phyloP scores from a whole-genome alignment of 2,329 filamentous ascomycete genomes.

The Curvularia sp. region DNA sequence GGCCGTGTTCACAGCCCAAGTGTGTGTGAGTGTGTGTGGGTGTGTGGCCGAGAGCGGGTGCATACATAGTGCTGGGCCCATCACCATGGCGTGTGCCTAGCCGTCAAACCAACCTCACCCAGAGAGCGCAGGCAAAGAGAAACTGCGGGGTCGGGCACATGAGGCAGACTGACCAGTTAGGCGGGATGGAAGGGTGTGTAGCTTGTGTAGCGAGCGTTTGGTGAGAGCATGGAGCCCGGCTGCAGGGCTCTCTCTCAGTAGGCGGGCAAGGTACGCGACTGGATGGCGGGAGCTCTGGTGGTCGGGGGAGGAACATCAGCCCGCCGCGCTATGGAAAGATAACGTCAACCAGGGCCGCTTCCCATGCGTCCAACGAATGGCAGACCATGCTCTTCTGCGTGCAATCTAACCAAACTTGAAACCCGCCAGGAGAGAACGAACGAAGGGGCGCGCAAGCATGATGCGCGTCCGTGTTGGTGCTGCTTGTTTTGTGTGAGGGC shows the following conservation, averaged over 20 bases:
- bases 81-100: constrained; percentile 7
- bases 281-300: constrained; percentile 18
- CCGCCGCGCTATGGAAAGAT: constrained; percentile 33
- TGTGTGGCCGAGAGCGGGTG: constrained; percentile 22
- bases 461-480: constrained; percentile 16
- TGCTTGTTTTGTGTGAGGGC: background rate
- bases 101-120: background rate
- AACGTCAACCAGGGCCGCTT: constrained; percentile 31
- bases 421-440: constrained; percentile 34
- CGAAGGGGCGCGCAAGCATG: constrained; percentile 15
- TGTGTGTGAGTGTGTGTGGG: background rate
- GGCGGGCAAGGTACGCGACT: constrained; percentile 19
- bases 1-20: background rate
- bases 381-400: constrained; percentile 29
- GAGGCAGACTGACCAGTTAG: constrained; percentile 9
- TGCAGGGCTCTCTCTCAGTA: constrained; percentile 11
- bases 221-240: constrained; percentile 16
- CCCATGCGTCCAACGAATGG: constrained; percentile 37
- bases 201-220: constrained; percentile 14
- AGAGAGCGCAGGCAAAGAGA: constrained; percentile 4
- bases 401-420: constrained; percentile 48
- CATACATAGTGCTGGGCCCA: constrained; percentile 6
- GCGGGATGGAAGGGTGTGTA: background rate
- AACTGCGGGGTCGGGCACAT: constrained; percentile 14
- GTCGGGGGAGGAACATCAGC: constrained; percentile 26